These are phyloP conservation scores for Testicularia cyperi DNA, from an alignment of 1,284 basidiomycete species.

Conservation along the genomic window DNA sequence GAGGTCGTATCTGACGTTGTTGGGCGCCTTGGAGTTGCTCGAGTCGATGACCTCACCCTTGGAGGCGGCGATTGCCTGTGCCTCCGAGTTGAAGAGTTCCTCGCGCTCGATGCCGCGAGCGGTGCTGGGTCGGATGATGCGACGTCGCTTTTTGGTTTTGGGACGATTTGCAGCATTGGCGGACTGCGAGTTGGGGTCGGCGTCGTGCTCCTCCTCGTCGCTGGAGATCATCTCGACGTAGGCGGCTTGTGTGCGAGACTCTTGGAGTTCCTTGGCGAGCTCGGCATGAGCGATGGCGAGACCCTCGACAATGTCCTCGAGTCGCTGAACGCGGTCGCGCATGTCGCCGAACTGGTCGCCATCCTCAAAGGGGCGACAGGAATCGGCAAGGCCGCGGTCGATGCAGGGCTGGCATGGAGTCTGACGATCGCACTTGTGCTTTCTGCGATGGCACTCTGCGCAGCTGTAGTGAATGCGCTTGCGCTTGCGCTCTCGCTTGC, in stretches of 20 bases:
- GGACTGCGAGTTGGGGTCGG: slow-evolving; percentile 11
- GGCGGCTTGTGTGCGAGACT: slow-evolving; percentile 24
- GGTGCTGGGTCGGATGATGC: slow-evolving; percentile 36
- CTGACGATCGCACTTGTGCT: slow-evolving; percentile 56
- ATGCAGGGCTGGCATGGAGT: slow-evolving; percentile 54
- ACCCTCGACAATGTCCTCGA: slow-evolving; percentile 56
- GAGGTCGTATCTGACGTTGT: slow-evolving; percentile 25
- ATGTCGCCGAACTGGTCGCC: slow-evolving; percentile 55
- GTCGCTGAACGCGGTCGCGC: slow-evolving; percentile 48
- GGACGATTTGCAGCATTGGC: slow-evolving; percentile 8
- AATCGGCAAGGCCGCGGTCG: slow-evolving; percentile 51
- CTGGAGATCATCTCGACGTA: slow-evolving; percentile 34
- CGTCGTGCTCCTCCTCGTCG: slow-evolving; percentile 14
- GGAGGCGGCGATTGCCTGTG: slow-evolving; percentile 33
- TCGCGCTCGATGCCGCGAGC: slow-evolving; percentile 48
- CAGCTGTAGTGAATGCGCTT: slow-evolving; percentile 57
- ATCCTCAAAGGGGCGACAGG: slow-evolving; percentile 51
- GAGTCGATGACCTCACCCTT: slow-evolving; percentile 40
- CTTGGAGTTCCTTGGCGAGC: slow-evolving; percentile 45
- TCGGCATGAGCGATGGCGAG: slow-evolving; percentile 50
- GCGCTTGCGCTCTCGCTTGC: slow-evolving; percentile 46
- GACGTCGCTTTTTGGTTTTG: slow-evolving; percentile 31
- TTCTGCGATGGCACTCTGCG: slow-evolving; percentile 54
- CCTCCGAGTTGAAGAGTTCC: slow-evolving; percentile 47
- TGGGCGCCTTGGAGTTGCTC: slow-evolving; percentile 7